Base-by-base conservation (phyloP, 2,329 filamentous ascomycete species). In the Teratosphaeria viscida region DNA sequence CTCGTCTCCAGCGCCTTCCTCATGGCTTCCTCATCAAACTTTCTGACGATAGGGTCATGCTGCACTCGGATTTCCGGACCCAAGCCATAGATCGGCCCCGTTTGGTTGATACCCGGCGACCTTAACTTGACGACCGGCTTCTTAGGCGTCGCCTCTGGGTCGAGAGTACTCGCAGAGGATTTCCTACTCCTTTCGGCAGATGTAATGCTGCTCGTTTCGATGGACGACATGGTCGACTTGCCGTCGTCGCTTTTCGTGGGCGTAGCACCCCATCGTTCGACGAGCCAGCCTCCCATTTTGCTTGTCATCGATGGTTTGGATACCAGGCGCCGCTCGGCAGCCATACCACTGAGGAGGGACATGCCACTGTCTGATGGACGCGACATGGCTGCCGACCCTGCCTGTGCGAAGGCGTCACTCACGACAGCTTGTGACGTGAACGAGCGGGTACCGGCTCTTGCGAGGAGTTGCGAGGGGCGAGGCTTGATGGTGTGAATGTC, bases 401-500 rank as follows among this genome's bases (percentile, higher is more conserved):
- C 70, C 37, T 72, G 69, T 8, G 68, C 67, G 54, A 65, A 69
- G 34, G 67, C 68, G 27, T 68, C 68, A 64, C 74, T 72, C 56
- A 79, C 67, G 49, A 77, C 70, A 11, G 78, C 72, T 64, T 81
- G 75, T 57, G 78, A 77, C 16, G 75, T 76, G 59, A 79, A 78
- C 35, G 77, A 74, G 52, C 76, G 71, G 58, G 71, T 59, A 78
- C 78, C 60, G 81, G 83, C 27, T 82, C 75, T 68, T 62, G 77
- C 77, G 19, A 86, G 83, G 60, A 94, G 81, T 67, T 95, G 89
- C 37, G 88, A 89, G 0, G 90, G 89, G 3, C 88, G 83, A 1
- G 82, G 81, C 67, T 87, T 86, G 4, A 95, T 79, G 2, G 71
- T 73, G 71, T 95, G 91, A 56, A 96, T 95, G 70, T 96, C 92